These are phyloP conservation scores for Ramularia endophylla DNA, from an alignment of 2,329 filamentous ascomycete species.

Conservation along the genomic window DNA sequence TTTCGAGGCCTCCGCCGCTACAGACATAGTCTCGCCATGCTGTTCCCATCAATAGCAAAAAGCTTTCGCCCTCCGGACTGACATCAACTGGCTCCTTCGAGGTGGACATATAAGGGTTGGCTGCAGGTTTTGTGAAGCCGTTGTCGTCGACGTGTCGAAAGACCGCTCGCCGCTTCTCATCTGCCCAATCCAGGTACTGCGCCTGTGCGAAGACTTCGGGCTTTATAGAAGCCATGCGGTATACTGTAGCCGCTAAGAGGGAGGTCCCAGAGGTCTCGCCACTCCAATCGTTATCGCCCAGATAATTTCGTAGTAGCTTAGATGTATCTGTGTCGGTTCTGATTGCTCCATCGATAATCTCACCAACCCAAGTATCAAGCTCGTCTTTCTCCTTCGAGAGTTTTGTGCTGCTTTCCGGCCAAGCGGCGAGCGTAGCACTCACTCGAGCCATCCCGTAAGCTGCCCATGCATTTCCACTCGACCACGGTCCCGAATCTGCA, in stretches of 20 bases:
- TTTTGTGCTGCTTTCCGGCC: conserved; percentile 18
- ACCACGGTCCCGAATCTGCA: conserved; percentile 40
- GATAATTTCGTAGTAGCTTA: conserved; percentile 13
- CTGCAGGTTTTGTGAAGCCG: conserved; percentile 36
- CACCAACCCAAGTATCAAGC: conserved; percentile 31
- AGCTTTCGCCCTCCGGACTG: conserved; percentile 41
- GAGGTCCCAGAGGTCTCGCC: conserved; percentile 46
- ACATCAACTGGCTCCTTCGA: conserved; percentile 4
- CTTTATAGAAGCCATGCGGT: conserved; percentile 31
- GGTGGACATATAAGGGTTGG: too few relatives aligned
- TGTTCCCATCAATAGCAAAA: conserved; percentile 39
- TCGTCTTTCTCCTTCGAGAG: conserved; percentile 19
- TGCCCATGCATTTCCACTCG: conserved; percentile 46
- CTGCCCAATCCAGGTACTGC: conserved; percentile 35
- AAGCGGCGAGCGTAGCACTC: conserved; percentile 38
- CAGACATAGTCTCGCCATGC: conserved; percentile 38
- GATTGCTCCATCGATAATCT: conserved; percentile 35
- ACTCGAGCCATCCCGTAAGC: conserved; percentile 44
- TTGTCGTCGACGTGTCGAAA: conserved; percentile 30
- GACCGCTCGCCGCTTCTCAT: conserved; percentile 35
- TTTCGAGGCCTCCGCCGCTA: too few relatives aligned
- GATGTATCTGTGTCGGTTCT: neutral
- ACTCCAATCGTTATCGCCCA: conserved; percentile 32
- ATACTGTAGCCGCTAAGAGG: conserved; percentile 40
- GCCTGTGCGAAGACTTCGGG: too few relatives aligned